phyloP scores from a whole-genome alignment of 2,329 filamentous ascomycete species.

The Xylaria sp. region DNA sequence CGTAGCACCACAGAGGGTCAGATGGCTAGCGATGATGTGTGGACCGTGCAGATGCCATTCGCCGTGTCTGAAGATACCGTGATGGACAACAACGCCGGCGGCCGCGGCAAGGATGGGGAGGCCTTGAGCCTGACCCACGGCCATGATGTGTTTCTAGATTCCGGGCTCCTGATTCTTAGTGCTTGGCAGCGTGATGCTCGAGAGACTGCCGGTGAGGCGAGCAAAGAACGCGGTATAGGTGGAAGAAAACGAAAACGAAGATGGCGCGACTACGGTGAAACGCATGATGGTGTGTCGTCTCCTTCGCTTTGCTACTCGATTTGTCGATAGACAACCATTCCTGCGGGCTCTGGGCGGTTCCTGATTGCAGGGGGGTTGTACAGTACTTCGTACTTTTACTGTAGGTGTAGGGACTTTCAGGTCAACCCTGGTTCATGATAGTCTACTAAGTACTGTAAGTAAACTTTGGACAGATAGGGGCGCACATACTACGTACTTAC shows the following conservation, averaged over 20 bases:
- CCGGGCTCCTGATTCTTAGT: background rate
- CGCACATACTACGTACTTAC: too few species aligned
- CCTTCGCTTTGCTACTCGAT: background rate
- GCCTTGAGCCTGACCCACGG: background rate
- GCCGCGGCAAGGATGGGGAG: constrained; percentile 23
- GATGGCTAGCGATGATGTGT: constrained; percentile 25
- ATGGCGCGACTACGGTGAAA: background rate
- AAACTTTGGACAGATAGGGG: too few species aligned
- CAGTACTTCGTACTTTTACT: too few species aligned
- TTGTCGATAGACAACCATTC: too few species aligned
- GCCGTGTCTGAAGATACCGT: constrained; percentile 29
- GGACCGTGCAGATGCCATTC: constrained; percentile 32
- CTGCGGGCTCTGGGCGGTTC: too few species aligned
- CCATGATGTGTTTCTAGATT: constrained; percentile 2
- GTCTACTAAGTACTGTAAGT: too few species aligned
- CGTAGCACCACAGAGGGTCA: constrained; percentile 11
- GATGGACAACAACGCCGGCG: constrained; percentile 24
- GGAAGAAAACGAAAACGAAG: background rate
- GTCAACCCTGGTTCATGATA: too few species aligned
- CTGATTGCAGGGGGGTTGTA: too few species aligned
- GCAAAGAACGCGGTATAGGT: background rate
- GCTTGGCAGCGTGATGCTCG: background rate
- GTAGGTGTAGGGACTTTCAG: too few species aligned
- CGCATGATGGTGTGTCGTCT: background rate
- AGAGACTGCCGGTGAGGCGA: background rate